Evolutionary conservation across 2,329 filamentous ascomycete genomes (phyloP).

Genomic region (Fusarium mexicanum): DNA sequence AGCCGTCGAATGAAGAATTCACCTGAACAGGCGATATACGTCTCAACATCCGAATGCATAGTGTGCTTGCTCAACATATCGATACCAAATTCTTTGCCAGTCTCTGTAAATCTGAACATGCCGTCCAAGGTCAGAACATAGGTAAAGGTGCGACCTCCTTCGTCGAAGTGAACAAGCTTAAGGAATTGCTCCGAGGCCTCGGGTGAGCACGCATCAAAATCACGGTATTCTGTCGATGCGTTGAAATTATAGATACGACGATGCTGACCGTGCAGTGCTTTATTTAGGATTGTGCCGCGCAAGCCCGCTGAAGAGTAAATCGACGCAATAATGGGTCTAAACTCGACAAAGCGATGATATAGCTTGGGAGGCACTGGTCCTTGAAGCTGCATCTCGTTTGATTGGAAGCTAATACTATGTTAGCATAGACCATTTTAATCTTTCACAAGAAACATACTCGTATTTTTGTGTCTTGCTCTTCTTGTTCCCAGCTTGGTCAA

Average conservation of each 20-base stretch:
- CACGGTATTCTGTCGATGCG: constrained; percentile 76
- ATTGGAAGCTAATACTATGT: constrained; percentile 76
- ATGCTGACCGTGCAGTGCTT: constrained; percentile 90
- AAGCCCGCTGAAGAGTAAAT: constrained; percentile 87
- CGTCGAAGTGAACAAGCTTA: constrained; percentile 85
- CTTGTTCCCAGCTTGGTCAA: constrained; percentile 43
- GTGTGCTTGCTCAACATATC: constrained; percentile 94
- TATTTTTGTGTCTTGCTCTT: constrained; percentile 74
- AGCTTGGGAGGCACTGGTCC: constrained; percentile 83
- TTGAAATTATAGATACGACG: constrained; percentile 90
- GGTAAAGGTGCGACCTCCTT: constrained; percentile 88
- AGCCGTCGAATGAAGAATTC: constrained; percentile 90
- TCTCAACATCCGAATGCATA: constrained; percentile 93
- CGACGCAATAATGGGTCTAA: constrained; percentile 85
- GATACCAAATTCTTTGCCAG: constrained; percentile 93
- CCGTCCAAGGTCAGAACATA: constrained; percentile 91
- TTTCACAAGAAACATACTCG: constrained; percentile 65
- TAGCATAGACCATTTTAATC: constrained; percentile 1
- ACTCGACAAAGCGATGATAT: constrained; percentile 94
- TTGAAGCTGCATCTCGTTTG: constrained; percentile 86
- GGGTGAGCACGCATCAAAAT: constrained; percentile 71
- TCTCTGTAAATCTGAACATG: constrained; percentile 91
- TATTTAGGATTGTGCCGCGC: constrained; percentile 81
- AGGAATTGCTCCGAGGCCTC: constrained; percentile 84
- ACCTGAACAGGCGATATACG: constrained; percentile 90